Conservation (phyloP, 2,329 filamentous ascomycete species). For the Pyrenochaeta sp. region DNA sequence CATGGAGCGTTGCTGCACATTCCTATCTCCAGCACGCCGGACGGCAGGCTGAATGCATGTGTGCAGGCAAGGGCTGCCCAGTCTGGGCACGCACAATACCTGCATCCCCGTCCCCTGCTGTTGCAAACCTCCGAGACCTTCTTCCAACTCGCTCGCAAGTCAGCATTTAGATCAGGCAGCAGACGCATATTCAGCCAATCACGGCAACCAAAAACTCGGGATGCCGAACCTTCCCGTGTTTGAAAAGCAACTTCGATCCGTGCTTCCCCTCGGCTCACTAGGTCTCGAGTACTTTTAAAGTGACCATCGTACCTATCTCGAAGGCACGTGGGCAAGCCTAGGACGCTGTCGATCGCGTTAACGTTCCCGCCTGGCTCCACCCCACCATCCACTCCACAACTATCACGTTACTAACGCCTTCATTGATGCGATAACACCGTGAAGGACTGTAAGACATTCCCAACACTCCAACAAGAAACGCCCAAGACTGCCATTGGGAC, state of each 20-base stretch:
- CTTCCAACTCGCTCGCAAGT: constrained; percentile 2
- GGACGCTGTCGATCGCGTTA: not conserved
- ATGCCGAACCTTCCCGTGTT: constrained; percentile 22
- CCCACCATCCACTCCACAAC: constrained; percentile 9
- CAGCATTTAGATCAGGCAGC: constrained; percentile 25
- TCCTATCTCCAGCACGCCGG: not conserved
- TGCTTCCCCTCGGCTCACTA: constrained; percentile 2
- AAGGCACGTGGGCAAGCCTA: not conserved
- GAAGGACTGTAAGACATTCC: not conserved
- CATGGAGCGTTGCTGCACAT: constrained; percentile 10
- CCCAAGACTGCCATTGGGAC: not conserved
- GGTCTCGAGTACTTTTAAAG: not conserved
- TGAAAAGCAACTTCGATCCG: constrained; percentile 20
- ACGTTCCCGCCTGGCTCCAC: not conserved
- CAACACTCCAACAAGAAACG: not conserved
- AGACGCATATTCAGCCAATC: constrained; percentile 25
- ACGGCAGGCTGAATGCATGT: not conserved
- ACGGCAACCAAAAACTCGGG: constrained; percentile 16
- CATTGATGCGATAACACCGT: not conserved
- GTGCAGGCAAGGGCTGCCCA: not conserved
- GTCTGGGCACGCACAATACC: constrained; percentile 1
- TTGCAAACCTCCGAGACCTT: not conserved
- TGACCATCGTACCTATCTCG: not conserved
- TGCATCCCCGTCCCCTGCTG: not conserved
- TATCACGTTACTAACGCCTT: not conserved